Evolutionary conservation across 208 protist genomes (phyloP), one percentile per base, ranked within the genome.

Genomic region (Leishmania aethiopica): DNA sequence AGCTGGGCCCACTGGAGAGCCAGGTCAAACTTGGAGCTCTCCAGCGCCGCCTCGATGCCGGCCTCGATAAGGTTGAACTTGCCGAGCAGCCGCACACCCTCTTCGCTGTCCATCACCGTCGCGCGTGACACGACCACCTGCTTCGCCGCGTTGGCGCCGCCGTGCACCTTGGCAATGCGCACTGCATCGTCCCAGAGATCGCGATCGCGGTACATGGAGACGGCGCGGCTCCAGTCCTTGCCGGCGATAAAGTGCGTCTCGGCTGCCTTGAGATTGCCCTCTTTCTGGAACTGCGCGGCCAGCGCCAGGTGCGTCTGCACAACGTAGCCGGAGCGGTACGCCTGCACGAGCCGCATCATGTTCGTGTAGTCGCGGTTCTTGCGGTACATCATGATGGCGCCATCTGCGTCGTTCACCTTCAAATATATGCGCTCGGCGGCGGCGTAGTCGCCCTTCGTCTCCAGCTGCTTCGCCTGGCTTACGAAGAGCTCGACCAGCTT

Each of bases 101-200:
- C 95, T 77, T 99, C 98, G 40, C 93, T 97, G 60, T 98, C 98
- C 62, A 98, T 89, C 78, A 93, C 93, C 82, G 97, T 92, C 42
- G 97, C 98, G 83, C 96, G 97, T 35, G 96, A 96, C 64, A 98
- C 92, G 22, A 98, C 97, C 5, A 99, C 97, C 83, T 99, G 97
- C 90, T 97, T 98, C 22, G 96, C 91, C 7, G 96, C 96, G 84
- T 95, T 98, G 32, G 90, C 90, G 51, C 98, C 98, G 75, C 98
- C 98, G 86, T 99, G 93, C 75, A 93, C 88, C 90, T 99, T 99
- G 22, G 99, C 98, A 13, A 99, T 97, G 76, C 98, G 95, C 86
- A 99, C 98, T 7, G 99, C 99, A 79, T 99, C 99, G 67, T 99
- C 98, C 98, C 98, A 99, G 91, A 97, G 90, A 59, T 99, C 98